Evolutionary conservation across 2,329 filamentous ascomycete genomes (phyloP).

Genomic region (Penicillium capsulatum): DNA sequence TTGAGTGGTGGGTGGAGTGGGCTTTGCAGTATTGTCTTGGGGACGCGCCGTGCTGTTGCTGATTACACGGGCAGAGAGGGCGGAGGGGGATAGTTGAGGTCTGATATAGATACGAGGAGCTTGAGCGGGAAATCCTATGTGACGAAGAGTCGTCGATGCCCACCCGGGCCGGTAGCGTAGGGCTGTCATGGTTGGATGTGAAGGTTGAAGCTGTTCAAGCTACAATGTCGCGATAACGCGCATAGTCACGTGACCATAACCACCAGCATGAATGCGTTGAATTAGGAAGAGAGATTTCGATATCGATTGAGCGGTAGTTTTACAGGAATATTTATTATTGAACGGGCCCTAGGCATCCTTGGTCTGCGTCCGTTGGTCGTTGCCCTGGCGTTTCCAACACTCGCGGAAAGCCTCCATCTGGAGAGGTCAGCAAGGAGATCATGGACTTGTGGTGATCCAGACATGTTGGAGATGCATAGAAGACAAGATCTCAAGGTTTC

Average conservation of each 20-base stretch:
- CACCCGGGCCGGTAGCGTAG: constrained; percentile 19
- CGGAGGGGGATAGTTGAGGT: constrained; percentile 2
- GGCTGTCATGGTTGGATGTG: constrained; percentile 22
- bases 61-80: constrained; percentile 13
- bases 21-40: constrained; percentile 13
- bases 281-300: background rate
- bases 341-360: constrained; percentile 57
- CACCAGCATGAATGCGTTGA: background rate
- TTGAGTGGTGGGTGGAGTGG: background rate
- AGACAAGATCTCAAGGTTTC: no score
- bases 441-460: no score
- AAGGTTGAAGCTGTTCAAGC: constrained; percentile 5
- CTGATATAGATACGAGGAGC: constrained; percentile 11
- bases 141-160: constrained; percentile 18
- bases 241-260: background rate
- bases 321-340: no score
- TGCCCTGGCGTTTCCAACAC: constrained; percentile 89
- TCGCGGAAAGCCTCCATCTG: constrained; percentile 86
- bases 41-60: constrained; percentile 15
- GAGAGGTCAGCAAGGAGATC: background rate
- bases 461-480: no score
- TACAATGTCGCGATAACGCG: background rate
- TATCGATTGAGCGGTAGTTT: background rate
- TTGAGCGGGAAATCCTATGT: constrained; percentile 10
- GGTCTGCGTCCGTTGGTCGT: constrained; percentile 73